Conservation (phyloP, 163 green algal species). For the Volvox carteri region DNA sequence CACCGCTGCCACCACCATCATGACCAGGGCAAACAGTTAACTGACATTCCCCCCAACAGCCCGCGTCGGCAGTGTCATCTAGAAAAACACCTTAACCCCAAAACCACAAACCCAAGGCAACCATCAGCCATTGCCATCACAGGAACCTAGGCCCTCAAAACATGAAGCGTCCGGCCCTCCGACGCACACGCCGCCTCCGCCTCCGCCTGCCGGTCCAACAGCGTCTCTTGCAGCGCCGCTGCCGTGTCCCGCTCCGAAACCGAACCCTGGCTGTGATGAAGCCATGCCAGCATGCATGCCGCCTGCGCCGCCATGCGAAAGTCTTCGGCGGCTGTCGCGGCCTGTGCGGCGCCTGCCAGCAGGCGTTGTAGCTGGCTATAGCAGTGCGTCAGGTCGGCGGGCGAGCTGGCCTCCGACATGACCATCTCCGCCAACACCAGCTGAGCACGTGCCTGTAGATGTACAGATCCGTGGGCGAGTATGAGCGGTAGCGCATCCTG, state of each 20-base stretch:
- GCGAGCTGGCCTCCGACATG: conserved; percentile 21
- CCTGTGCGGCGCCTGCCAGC: conserved; percentile 17
- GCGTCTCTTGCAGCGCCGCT: conserved; percentile 16
- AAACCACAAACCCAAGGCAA: no score
- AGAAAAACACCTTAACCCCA: no score
- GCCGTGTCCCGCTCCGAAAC: conserved; percentile 41
- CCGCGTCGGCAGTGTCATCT: no score
- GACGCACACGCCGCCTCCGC: conserved; percentile 13
- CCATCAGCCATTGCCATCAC: no score
- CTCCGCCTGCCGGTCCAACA: conserved; percentile 28
- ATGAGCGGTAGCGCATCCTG: conserved; percentile 69
- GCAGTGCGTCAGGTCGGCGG: conserved; percentile 20
- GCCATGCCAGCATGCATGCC: conserved; percentile 46
- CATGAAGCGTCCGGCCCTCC: conserved; percentile 14
- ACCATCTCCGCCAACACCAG: conserved; percentile 66
- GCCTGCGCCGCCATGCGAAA: conserved; percentile 31
- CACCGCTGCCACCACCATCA: no score
- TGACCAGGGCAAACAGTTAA: no score
- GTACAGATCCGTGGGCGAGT: conserved; percentile 66
- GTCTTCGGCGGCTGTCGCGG: conserved; percentile 6
- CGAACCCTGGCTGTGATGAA: conserved; percentile 49
- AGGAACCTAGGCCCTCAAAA: no score
- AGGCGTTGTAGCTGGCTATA: conserved; percentile 31
- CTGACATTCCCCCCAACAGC: no score
- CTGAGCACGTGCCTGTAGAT: conserved; percentile 58